These are phyloP conservation scores for Aspergillus sp. DNA, from an alignment of 2,329 filamentous ascomycete genomes.

Conservation along the genomic window DNA sequence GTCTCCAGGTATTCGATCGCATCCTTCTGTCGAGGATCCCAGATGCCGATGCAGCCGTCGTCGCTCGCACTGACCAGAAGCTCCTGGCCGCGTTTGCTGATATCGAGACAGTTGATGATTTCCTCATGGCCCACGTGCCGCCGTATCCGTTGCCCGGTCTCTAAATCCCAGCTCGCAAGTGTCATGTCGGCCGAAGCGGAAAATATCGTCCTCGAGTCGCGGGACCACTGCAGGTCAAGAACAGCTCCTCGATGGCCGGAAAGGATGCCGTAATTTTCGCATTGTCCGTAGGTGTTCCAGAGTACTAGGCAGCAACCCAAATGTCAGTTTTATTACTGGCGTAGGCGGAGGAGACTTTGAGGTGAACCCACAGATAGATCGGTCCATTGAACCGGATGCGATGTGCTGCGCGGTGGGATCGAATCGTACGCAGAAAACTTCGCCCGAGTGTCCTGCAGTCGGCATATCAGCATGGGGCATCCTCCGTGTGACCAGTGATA, in stretches of 20 bases:
- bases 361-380: constrained; percentile 70
- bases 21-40: constrained; percentile 90
- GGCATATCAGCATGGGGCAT: constrained; percentile 1
- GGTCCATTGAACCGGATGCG: constrained; percentile 93
- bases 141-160: constrained; percentile 87
- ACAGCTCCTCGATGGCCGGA: constrained; percentile 89
- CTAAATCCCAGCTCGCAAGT: constrained; percentile 91
- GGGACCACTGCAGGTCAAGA: constrained; percentile 92
- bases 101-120: constrained; percentile 88
- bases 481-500: no score
- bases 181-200: constrained; percentile 93
- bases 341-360: background rate
- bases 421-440: constrained; percentile 89
- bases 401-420: constrained; percentile 85
- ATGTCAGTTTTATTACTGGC: background rate
- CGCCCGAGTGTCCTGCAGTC: constrained; percentile 63
- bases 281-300: constrained; percentile 89
- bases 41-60: constrained; percentile 89
- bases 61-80: constrained; percentile 88
- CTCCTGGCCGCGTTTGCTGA: constrained; percentile 87
- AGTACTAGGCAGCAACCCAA: constrained; percentile 61
- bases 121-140: constrained; percentile 92
- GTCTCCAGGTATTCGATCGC: constrained; percentile 86
- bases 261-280: constrained; percentile 89
- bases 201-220: constrained; percentile 86